Evolutionary conservation across 176 grass and related monocot genomes (phyloP).

Genomic region (Ensete glaucum): DNA sequence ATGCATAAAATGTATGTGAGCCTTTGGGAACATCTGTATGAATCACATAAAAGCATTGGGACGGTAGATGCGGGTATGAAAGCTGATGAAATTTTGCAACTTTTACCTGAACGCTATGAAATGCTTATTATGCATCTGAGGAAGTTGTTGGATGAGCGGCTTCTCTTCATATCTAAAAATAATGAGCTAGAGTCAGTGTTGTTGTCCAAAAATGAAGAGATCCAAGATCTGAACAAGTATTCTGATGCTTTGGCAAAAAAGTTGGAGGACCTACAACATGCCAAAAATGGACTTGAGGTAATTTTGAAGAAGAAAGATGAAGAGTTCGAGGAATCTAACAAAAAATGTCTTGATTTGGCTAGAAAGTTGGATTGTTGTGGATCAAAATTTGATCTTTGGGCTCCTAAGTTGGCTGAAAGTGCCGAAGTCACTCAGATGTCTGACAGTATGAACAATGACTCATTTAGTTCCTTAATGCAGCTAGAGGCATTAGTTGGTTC

Average conservation of each 20-base stretch:
- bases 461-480: constrained; percentile 43
- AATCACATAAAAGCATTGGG: constrained; percentile 31
- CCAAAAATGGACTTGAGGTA: constrained; percentile 50
- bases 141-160: constrained; percentile 44
- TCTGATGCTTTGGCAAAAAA: constrained; percentile 55
- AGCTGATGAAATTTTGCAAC: constrained; percentile 35
- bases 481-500: constrained; percentile 59
- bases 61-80: constrained; percentile 26
- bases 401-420: constrained; percentile 8
- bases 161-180: constrained; percentile 35
- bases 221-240: constrained; percentile 53
- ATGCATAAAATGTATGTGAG: constrained; percentile 40
- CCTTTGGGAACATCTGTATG: constrained; percentile 38
- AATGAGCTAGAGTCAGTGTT: constrained; percentile 49
- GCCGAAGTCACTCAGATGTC: constrained; percentile 22
- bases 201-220: constrained; percentile 61
- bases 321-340: constrained; percentile 39
- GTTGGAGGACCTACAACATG: constrained; percentile 45
- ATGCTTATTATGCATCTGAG: constrained; percentile 40
- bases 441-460: constrained; percentile 34
- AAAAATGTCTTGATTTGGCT: constrained; percentile 51
- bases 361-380: constrained; percentile 39
- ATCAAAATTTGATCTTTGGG: constrained; percentile 18
- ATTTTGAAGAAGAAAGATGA: constrained; percentile 43
- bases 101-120: constrained; percentile 43